Evolutionary conservation across 2,329 filamentous ascomycete species (phyloP), one percentile per base, ranked within the genome.

Genomic region (Penicillium verrucosum): DNA sequence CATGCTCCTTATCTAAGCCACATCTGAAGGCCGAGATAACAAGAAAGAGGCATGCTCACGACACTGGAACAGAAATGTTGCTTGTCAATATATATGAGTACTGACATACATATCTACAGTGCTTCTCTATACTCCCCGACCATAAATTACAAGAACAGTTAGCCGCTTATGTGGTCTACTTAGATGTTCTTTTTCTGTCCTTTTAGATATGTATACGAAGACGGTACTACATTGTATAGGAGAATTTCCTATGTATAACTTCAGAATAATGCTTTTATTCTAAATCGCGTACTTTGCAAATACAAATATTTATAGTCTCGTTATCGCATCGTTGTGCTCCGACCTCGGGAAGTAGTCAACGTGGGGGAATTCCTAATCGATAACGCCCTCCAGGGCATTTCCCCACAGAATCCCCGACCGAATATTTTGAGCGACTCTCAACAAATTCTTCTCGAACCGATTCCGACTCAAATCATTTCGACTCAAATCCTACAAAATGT

Each of bases 401-500:
- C 32, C 51, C 43, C 51, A 40, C 51, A 36, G 34, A 27, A 48
- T 48, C 36, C 36, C 27, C 14, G 11, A 30, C 38, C 38, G 44
- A 44, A 44, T 34, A n/a, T 21, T 32, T 51, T 25, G 29, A 36
- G 16, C 27, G 14, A 36, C 14, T 16, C 29, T 29, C 29, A 49
- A 41, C 36, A 41, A 42, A n/a, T 54, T 30, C 21, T 29, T 29
- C 21, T 11, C 18, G 4, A n/a, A 30, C 11, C 4, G 7, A 47
- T 36, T 38, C 23, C 25, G 16, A 12, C 23, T 27, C 16, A 18
- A 37, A n/a, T 11, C 4, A 50, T 16, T 34, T 6, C 25, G 14
- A 36, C 36, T 36, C 29, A 3, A 40, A 54, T 30, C 14, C n/a
- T 10, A n/a, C 14, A 36, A 36, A 27, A 59, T 58, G 55, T 57